Evolutionary conservation across 768 basidiomycete genomes (phyloP).

Genomic region (Cystofilobasidium ferigula): DNA sequence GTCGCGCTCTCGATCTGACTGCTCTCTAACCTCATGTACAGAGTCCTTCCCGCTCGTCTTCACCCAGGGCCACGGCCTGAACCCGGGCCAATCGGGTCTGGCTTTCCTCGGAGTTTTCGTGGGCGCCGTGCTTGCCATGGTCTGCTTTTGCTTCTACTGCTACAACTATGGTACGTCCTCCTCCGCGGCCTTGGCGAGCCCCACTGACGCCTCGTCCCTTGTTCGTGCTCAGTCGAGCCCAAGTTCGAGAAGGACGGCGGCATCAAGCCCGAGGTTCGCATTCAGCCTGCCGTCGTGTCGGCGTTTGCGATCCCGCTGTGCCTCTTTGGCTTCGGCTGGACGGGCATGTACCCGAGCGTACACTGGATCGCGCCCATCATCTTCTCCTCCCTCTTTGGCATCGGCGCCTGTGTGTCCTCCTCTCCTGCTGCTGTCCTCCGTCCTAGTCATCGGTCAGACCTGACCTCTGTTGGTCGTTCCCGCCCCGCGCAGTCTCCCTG

Average conservation of each 20-base stretch:
- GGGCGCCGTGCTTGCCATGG: background rate
- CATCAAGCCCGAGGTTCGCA: conserved; percentile 14
- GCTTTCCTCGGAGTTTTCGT: conserved; percentile 9
- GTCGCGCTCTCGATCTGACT: background rate
- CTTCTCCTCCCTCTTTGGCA: conserved; percentile 7
- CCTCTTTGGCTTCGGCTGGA: conserved; percentile 12
- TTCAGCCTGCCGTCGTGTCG: background rate
- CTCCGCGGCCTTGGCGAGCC: no score
- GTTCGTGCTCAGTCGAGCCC: conserved; percentile 15
- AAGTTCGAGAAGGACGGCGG: conserved; percentile 1
- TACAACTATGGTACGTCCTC: no score
- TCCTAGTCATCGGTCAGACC: no score
- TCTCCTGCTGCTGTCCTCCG: background rate
- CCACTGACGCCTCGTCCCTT: no score
- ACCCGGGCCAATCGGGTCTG: conserved; percentile 32
- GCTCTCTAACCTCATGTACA: conserved; percentile 33
- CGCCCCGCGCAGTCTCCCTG: no score
- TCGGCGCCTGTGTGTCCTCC: conserved; percentile 1
- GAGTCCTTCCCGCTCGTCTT: conserved; percentile 37
- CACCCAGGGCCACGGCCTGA: conserved; percentile 32
- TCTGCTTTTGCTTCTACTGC: conserved; percentile 2
- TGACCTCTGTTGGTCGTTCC: background rate
- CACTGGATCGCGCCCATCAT: conserved; percentile 17
- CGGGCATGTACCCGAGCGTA: background rate
- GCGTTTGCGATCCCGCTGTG: conserved; percentile 14